Evolutionary conservation across 208 protist genomes (phyloP).

Genomic region (Acanthamoeba sp.): DNA sequence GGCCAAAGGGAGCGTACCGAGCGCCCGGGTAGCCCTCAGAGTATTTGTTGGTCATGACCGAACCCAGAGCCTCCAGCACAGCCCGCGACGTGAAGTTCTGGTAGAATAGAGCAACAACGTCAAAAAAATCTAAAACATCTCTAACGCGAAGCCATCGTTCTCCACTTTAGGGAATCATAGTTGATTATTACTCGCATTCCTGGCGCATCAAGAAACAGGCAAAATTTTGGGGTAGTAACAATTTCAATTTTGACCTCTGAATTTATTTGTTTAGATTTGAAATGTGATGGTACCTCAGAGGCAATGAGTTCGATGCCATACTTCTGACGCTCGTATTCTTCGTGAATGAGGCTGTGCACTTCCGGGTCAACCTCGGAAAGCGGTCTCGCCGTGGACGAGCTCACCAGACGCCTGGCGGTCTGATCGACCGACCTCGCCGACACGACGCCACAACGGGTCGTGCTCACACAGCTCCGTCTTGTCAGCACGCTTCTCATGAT

Average conservation of each 20-base stretch:
- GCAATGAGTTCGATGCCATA: conserved; percentile 94
- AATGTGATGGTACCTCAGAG: conserved; percentile 89
- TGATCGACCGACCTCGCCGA: neutral
- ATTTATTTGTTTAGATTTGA: too few relatives aligned
- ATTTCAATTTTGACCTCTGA: too few relatives aligned
- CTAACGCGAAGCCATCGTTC: too few relatives aligned
- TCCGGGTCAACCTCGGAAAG: conserved; percentile 90
- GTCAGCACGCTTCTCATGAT: neutral
- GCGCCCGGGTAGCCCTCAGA: conserved; percentile 92
- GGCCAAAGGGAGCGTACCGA: conserved; percentile 76
- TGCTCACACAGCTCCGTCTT: neutral
- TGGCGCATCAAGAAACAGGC: too few relatives aligned
- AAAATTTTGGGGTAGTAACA: too few relatives aligned
- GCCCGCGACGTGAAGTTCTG: conserved; percentile 96
- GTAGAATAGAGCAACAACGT: neutral
- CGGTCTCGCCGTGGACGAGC: conserved; percentile 2
- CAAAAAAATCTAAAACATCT: neutral
- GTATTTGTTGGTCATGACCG: conserved; percentile 93
- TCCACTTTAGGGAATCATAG: too few relatives aligned
- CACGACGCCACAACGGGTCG: neutral
- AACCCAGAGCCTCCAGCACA: conserved; percentile 91
- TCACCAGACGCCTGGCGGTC: neutral
- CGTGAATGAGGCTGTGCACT: conserved; percentile 88
- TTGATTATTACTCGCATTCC: too few relatives aligned
- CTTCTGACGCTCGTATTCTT: conserved; percentile 92